Evolutionary conservation across 768 basidiomycete species (phyloP), one percentile per base, ranked within the genome.

Genomic region (Lactarius hengduanensis): DNA sequence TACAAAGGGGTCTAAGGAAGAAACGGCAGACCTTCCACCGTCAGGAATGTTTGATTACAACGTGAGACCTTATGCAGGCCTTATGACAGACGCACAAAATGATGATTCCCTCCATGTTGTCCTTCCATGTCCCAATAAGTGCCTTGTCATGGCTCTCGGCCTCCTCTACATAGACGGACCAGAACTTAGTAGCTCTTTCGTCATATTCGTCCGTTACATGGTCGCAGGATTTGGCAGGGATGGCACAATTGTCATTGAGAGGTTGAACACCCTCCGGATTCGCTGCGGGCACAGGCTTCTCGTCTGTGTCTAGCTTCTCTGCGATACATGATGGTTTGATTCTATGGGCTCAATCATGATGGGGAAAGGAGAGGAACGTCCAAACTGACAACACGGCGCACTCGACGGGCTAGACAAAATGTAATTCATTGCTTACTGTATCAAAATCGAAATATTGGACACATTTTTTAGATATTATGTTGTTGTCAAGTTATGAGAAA

Each of bases 101-200:
- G 2, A 79, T 73, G 53, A 79, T 77, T 22, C 74, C 73, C 63
- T 81, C 79, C 80, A 81, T 79, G 50, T 78, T 77, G 15, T 74
- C 75, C 65, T 78, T 80, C 78, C 78, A 80, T 57, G 76, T 74
- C 66, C 76, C 72, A 2, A 74, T 76, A 47, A 78, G 70, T 20
- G 70, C 68, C 59, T 64, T 71, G 65, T 79, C 76, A 41, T 76
- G 34, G 0, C 0, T 36, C 34, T 36, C 34, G 34, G 34, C 26
- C 26, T 26, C 26, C 26, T 26, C 26, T 26, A 26, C 34, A 36
- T 36, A 36, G 34, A 11, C 34, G 34, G 34, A 36, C 34, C 34
- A 36, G 34, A 34, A 72, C 38, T 74, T 75, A 28, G 75, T 73
- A 10, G 34, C 10, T 36, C 34, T 0, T 36, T 11, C 0, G 34